These are phyloP conservation scores for Suillus subalutaceus DNA, from an alignment of 768 basidiomycete genomes.

Conservation along the genomic window DNA sequence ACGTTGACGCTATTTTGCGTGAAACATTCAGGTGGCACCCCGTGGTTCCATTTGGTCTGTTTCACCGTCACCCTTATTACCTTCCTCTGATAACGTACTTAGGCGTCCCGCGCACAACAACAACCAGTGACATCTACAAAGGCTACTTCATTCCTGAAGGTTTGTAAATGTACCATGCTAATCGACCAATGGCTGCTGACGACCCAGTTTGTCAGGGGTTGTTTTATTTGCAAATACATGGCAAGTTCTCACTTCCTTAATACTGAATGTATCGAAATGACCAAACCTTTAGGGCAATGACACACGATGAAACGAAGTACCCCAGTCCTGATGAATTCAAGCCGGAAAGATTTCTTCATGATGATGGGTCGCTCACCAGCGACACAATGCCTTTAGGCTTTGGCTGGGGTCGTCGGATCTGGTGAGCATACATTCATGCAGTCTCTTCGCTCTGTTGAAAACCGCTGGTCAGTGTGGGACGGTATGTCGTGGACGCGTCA, in stretches of 20 bases:
- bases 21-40: background rate
- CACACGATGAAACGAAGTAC: background rate
- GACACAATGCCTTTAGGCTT: background rate
- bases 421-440: background rate
- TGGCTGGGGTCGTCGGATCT: background rate
- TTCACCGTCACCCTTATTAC: background rate
- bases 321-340: background rate
- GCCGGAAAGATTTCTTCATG: background rate
- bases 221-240: background rate
- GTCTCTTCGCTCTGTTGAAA: background rate
- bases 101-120: background rate
- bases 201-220: background rate
- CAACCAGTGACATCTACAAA: background rate
- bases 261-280: background rate
- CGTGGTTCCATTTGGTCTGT: background rate
- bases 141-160: background rate
- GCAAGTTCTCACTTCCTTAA: background rate
- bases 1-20: background rate
- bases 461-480: background rate
- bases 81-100: background rate
- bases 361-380: background rate
- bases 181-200: background rate
- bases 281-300: background rate
- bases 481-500: background rate
- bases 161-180: background rate